These are phyloP conservation scores for Thermoascus crustaceus DNA, from an alignment of 2,329 filamentous ascomycete species.

Conservation along the genomic window DNA sequence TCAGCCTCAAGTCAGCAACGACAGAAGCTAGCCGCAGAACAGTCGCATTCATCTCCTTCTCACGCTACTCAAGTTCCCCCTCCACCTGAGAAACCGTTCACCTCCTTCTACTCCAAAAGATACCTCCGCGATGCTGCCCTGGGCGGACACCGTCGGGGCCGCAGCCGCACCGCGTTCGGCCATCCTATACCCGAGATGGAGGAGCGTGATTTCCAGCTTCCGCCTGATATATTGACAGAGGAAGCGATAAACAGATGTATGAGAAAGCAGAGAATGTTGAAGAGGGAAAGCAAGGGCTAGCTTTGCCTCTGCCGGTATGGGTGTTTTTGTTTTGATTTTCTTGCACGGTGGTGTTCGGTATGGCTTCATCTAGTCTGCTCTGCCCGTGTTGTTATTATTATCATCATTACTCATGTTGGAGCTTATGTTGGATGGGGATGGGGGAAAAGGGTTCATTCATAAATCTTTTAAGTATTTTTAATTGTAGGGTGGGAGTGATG, in stretches of 20 bases:
- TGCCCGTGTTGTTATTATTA: too few relatives aligned
- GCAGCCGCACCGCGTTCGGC: constrained; percentile 72
- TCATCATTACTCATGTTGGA: too few relatives aligned
- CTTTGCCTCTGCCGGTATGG: background rate
- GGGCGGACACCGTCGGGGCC: constrained; percentile 60
- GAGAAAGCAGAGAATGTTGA: constrained; percentile 29
- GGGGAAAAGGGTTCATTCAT: too few relatives aligned
- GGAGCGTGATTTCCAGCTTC: constrained; percentile 66
- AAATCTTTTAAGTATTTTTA: too few relatives aligned
- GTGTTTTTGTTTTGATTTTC: background rate
- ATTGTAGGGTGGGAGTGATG: too few relatives aligned
- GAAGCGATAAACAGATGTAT: constrained; percentile 35
- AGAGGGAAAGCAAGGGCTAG: constrained; percentile 19
- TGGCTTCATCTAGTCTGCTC: too few relatives aligned
- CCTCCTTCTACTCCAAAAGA: constrained; percentile 76
- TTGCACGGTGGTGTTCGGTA: too few relatives aligned
- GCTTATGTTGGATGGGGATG: too few relatives aligned
- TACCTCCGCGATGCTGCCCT: constrained; percentile 73
- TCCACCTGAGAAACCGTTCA: constrained; percentile 54
- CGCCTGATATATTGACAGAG: constrained; percentile 48
- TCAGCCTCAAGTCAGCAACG: constrained; percentile 42
- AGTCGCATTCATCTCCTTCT: constrained; percentile 9
- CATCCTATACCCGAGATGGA: constrained; percentile 65
- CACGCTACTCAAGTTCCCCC: constrained; percentile 17
- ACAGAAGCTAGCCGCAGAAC: too few relatives aligned